These are phyloP conservation scores for Picea mariana DNA, from an alignment of 83 land plant genomes.

Conservation along the genomic window DNA sequence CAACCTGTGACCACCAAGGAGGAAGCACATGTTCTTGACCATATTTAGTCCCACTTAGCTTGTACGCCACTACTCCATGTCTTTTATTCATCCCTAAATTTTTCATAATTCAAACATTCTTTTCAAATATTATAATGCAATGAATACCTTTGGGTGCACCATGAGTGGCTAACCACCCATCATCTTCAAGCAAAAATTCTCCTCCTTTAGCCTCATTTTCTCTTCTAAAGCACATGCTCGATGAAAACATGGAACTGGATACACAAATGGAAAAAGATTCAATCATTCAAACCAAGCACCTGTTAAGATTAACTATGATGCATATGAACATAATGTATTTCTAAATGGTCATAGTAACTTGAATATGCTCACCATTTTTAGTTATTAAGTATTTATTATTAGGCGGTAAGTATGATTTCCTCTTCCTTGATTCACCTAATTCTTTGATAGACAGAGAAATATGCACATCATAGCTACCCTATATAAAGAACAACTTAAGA, in stretches of 20 bases:
- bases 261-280: not conserved
- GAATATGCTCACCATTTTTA: conserved; percentile 72
- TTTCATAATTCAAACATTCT: too few relatives aligned
- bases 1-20: too few relatives aligned
- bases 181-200: conserved; percentile 79
- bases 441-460: conserved; percentile 52
- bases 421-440: conserved; percentile 89
- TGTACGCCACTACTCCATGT: not conserved
- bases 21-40: too few relatives aligned
- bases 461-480: not conserved
- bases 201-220: conserved; percentile 95
- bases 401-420: conserved; percentile 76
- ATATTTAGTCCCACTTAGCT: too few relatives aligned
- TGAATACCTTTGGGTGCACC: conserved; percentile 72
- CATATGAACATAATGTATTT: not conserved
- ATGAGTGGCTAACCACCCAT: conserved; percentile 98
- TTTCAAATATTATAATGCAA: too few relatives aligned
- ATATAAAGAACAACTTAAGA: not conserved
- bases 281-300: not conserved
- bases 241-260: conserved; percentile 87
- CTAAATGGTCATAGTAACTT: not conserved
- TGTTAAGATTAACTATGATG: not conserved
- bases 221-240: conserved; percentile 86
- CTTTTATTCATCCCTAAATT: not conserved
- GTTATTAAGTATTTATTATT: conserved; percentile 92